A percentile compares a stretch with the other conserved stretches of the same genome.
phyloP scores from a whole-genome alignment of 2,329 filamentous ascomycete genomes.

The Talaromyces sp. region DNA sequence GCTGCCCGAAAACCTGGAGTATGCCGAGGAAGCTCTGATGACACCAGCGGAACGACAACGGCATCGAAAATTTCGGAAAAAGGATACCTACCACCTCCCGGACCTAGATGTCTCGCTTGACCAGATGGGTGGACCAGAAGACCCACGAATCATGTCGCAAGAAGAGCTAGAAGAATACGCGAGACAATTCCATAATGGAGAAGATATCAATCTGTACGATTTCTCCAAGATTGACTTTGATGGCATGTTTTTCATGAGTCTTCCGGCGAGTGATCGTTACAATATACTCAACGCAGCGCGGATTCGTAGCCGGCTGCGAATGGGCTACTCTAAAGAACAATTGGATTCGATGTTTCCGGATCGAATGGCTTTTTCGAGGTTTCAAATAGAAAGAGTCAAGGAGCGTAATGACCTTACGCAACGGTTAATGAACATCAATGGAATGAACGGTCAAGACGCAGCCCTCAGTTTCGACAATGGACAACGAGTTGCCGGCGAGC shows the following conservation, averaged over 20 bases:
- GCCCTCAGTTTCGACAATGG: slow-evolving; percentile 57
- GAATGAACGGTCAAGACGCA: slow-evolving; percentile 73
- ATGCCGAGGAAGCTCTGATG: slow-evolving; percentile 86
- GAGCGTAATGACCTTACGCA: slow-evolving; percentile 95
- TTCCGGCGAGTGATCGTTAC: slow-evolving; percentile 87
- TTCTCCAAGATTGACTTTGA: slow-evolving; percentile 99
- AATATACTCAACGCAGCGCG: slow-evolving; percentile 95
- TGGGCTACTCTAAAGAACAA: slow-evolving; percentile 96
- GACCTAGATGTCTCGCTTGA: slow-evolving; percentile 73
- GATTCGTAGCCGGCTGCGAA: slow-evolving; percentile 78
- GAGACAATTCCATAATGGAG: slow-evolving; percentile 81
- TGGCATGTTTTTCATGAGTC: slow-evolving; percentile 85
- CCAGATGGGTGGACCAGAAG: slow-evolving; percentile 82
- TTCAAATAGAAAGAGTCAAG: slow-evolving; percentile 89
- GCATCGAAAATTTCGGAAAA: slow-evolving; percentile 76
- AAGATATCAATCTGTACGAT: slow-evolving; percentile 85
- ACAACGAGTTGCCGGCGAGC: slow-evolving; percentile 60
- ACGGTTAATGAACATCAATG: slow-evolving; percentile 86
- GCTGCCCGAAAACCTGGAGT: slow-evolving; percentile 71
- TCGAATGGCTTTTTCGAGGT: slow-evolving; percentile 92
- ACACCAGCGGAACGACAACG: slow-evolving; percentile 67
- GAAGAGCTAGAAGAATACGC: slow-evolving; percentile 94
- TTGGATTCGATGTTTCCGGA: slow-evolving; percentile 95
- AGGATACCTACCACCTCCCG: slow-evolving; percentile 91
- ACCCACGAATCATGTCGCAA: slow-evolving; percentile 92